Evolutionary conservation across 176 grass and related monocot genomes (phyloP).

Genomic region (Pontederia paniculata): DNA sequence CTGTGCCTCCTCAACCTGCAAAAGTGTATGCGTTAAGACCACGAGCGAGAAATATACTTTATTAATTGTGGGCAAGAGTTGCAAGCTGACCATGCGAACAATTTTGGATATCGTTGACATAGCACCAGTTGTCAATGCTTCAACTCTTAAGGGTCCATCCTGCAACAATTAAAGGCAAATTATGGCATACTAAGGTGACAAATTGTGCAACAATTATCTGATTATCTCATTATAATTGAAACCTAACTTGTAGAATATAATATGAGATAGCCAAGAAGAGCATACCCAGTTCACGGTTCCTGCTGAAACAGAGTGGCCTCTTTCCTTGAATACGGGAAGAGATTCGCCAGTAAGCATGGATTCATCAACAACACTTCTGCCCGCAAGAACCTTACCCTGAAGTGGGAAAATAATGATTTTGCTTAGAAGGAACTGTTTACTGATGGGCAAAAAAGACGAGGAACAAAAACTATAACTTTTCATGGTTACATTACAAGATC

Average conservation of each 20-base stretch:
- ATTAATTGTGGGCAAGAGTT: conserved; percentile 1
- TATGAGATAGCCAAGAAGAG: conserved; percentile 2
- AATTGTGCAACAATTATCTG: conserved; percentile 1
- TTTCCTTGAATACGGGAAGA: conserved; percentile 83
- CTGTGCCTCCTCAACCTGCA: conserved; percentile 92
- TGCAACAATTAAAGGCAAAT: conserved; percentile 31
- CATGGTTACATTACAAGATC: no score
- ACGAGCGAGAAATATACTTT: not conserved
- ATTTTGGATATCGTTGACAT: conserved; percentile 98
- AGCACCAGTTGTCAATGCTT: conserved; percentile 66
- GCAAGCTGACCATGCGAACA: conserved; percentile 58
- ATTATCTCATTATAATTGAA: not conserved
- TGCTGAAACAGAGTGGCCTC: conserved; percentile 65
- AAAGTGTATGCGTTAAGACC: conserved; percentile 9
- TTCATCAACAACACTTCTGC: conserved; percentile 90
- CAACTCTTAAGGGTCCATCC: conserved; percentile 86
- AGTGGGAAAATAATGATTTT: conserved; percentile 10
- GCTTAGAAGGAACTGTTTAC: not conserved
- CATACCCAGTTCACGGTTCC: conserved; percentile 98
- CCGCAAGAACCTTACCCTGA: conserved; percentile 67
- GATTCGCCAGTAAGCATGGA: conserved; percentile 99
- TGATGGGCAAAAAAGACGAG: not conserved
- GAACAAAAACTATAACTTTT: conserved; percentile 2
- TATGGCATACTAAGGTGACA: not conserved
- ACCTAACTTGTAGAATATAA: not conserved